A percentile compares a stretch with the other conserved stretches of the same genome.
phyloP scores from a whole-genome alignment of 2,329 filamentous ascomycete genomes.

The Diplodia sapinea region DNA sequence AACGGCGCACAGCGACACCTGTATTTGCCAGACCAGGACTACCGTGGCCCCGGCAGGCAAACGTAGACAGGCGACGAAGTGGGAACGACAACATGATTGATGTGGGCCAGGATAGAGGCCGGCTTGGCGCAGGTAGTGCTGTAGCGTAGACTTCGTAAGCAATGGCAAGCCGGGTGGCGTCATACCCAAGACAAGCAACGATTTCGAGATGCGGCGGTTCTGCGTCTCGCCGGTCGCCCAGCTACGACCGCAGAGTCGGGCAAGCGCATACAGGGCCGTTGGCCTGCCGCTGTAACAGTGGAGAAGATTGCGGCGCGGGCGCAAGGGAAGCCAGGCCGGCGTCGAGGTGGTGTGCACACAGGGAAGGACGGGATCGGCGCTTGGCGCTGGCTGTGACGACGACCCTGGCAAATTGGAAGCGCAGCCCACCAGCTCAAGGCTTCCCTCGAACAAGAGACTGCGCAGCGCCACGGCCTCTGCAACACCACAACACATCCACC shows the following conservation, averaged over 20 bases:
- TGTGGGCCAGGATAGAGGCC: conserved; percentile 5
- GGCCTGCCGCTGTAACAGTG: neutral
- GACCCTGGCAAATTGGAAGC: neutral
- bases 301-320: neutral
- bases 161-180: conserved; percentile 30
- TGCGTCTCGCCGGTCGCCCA: neutral
- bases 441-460: conserved; percentile 21
- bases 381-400: conserved; percentile 17
- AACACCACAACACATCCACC: conserved; percentile 9
- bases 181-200: conserved; percentile 10
- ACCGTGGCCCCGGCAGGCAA: conserved; percentile 71
- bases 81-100: conserved; percentile 4
- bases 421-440: conserved; percentile 17
- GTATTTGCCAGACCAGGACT: conserved; percentile 87
- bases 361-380: conserved; percentile 15
- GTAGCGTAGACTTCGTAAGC: conserved; percentile 27
- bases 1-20: conserved; percentile 90
- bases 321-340: neutral
- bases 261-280: neutral
- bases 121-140: conserved; percentile 21
- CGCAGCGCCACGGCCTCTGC: conserved; percentile 18
- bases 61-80: conserved; percentile 35
- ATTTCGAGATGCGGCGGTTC: conserved; percentile 8
- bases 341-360: neutral
- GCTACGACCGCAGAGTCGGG: neutral